Percentiles rank a stretch among this genome's conserved stretches.
phyloP scores from a whole-genome alignment of 176 grass and related monocot species.

The Hsuehochloa calcarea region DNA sequence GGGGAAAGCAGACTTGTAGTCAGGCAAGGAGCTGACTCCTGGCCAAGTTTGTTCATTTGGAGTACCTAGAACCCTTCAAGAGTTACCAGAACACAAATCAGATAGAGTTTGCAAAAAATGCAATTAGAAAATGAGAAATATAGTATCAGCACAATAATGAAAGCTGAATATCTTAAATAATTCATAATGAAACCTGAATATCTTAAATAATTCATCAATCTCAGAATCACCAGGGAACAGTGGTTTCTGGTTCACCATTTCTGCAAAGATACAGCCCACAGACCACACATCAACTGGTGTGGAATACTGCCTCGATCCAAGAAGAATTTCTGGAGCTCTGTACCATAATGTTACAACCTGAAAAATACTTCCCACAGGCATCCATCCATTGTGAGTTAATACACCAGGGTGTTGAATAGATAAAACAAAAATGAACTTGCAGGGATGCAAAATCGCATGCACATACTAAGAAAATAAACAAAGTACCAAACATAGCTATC shows the following conservation, averaged over 20 bases:
- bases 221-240: constrained; percentile 93
- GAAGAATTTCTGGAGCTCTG: constrained; percentile 90
- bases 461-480: background rate
- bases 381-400: constrained; percentile 33
- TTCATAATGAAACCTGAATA: constrained; percentile 95
- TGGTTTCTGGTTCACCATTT: constrained; percentile 94
- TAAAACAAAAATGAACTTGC: background rate
- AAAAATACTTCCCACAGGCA: constrained; percentile 41
- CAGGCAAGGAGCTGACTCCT: constrained; percentile 72
- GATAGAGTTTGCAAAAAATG: background rate
- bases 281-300: constrained; percentile 97
- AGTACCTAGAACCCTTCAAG: constrained; percentile 71
- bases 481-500: background rate
- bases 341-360: constrained; percentile 98
- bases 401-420: background rate
- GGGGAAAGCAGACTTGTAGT: constrained; percentile 93
- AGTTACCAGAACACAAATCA: constrained; percentile 17
- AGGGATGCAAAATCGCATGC: background rate
- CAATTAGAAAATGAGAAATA: constrained; percentile 1
- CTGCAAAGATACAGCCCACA: constrained; percentile 93
- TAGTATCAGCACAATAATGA: background rate
- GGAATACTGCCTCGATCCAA: constrained; percentile 83
- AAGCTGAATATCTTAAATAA: constrained; percentile 98
- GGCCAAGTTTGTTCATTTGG: constrained; percentile 94
- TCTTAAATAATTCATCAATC: constrained; percentile 92